Conservation (phyloP, 2,329 filamentous ascomycete species). For the Tolypocladium album region DNA sequence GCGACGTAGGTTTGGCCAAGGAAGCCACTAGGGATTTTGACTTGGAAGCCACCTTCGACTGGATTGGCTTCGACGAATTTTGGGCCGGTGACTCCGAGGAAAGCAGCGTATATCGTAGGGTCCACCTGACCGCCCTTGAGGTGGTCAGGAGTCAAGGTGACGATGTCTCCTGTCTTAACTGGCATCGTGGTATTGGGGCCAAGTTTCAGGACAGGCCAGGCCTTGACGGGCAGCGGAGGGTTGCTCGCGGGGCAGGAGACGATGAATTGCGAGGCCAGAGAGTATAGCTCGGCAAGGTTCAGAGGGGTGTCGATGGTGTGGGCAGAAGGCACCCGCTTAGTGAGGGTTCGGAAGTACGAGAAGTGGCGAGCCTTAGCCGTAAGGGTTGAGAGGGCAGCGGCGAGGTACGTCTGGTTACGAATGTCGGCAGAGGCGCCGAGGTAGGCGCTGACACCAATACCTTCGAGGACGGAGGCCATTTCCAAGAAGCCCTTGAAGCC, state of each 20-base stretch:
- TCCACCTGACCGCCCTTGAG: not conserved
- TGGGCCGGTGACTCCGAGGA: constrained; percentile 1
- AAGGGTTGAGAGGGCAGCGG: not conserved
- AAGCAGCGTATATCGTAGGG: not conserved
- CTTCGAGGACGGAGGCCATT: not conserved
- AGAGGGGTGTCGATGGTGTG: not conserved
- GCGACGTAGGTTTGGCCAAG: constrained; percentile 24
- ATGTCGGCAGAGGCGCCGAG: not conserved
- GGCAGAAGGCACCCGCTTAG: not conserved
- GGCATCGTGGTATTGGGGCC: not conserved
- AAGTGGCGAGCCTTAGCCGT: not conserved
- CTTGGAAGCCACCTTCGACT: constrained; percentile 4
- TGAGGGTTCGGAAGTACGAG: not conserved
- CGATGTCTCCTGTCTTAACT: not conserved
- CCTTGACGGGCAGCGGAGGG: not conserved
- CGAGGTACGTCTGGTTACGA: not conserved
- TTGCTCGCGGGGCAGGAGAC: not conserved
- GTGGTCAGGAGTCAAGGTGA: not conserved
- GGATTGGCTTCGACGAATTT: constrained; percentile 2
- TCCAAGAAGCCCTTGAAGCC: not conserved
- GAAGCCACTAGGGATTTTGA: constrained; percentile 9
- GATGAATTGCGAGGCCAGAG: not conserved
- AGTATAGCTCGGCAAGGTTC: not conserved
- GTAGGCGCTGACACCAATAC: not conserved
- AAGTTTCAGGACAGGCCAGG: not conserved